Percentiles rank a stretch among this genome's conserved stretches.
phyloP scores from a whole-genome alignment of 805 yeast species.

The Zygosaccharomyces siamensis region DNA sequence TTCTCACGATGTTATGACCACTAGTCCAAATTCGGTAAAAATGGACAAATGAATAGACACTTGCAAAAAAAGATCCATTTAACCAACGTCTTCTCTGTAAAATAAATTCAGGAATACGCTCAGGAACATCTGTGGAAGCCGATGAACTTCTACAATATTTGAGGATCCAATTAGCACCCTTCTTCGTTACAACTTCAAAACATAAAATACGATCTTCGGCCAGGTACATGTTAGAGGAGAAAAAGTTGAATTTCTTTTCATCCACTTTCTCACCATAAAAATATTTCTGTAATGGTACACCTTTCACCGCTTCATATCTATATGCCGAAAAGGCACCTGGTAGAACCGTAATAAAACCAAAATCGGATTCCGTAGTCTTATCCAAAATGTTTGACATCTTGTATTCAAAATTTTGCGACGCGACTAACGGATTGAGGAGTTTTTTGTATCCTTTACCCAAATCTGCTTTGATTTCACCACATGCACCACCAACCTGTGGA shows the following conservation, averaged over 20 bases:
- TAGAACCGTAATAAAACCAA: constrained; percentile 89
- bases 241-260: constrained; percentile 68
- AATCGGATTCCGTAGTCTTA: constrained; percentile 91
- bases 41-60: constrained; percentile 78
- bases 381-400: constrained; percentile 92
- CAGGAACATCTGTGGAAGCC: constrained; percentile 96
- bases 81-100: constrained; percentile 95
- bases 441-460: constrained; percentile 56
- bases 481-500: constrained; percentile 90
- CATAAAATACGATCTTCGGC: constrained; percentile 96
- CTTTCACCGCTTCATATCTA: constrained; percentile 75
- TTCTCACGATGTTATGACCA: constrained; percentile 64
- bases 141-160: constrained; percentile 81
- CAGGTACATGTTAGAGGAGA: constrained; percentile 91
- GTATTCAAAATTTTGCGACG: constrained; percentile 95
- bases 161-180: constrained; percentile 65
- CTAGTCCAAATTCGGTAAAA: constrained; percentile 73
- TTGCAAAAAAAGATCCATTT: constrained; percentile 94
- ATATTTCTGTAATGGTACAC: constrained; percentile 82
- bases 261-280: constrained; percentile 84
- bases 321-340: constrained; percentile 98
- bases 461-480: constrained; percentile 92
- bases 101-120: constrained; percentile 75
- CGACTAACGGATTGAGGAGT: constrained; percentile 80
- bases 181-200: constrained; percentile 90